phyloP scores from a whole-genome alignment of 2,329 filamentous ascomycete species.

The Colletotrichum sp. region DNA sequence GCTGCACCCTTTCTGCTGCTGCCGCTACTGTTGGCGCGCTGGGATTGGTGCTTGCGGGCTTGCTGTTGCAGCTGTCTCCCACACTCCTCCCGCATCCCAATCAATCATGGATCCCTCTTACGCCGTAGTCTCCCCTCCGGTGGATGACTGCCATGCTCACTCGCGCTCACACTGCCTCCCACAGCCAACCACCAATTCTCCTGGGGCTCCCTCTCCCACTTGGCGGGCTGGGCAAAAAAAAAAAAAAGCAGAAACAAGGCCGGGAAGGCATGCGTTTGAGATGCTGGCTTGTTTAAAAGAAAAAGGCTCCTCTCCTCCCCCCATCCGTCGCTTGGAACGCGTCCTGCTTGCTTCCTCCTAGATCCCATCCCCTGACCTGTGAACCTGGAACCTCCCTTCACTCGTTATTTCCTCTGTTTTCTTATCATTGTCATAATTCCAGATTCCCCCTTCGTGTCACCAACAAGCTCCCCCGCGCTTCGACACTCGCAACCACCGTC shows the following conservation, averaged over 20 bases:
- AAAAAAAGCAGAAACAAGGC: neutral
- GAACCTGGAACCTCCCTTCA: slow-evolving; percentile 6
- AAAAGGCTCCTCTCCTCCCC: slow-evolving; percentile 10
- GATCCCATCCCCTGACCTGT: slow-evolving; percentile 8
- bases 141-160: neutral
- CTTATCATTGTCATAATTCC: neutral
- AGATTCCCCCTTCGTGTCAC: neutral
- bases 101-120: neutral
- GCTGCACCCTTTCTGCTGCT: neutral
- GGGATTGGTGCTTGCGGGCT: neutral
- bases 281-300: slow-evolving; percentile 9
- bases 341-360: neutral
- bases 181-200: neutral
- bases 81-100: neutral
- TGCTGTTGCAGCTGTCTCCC: neutral
- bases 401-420: slow-evolving; percentile 1
- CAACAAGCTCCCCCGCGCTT: neutral
- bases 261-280: slow-evolving; percentile 11
- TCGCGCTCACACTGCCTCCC: neutral
- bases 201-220: slow-evolving; percentile 1
- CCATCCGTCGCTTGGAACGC: neutral
- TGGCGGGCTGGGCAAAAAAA: slow-evolving; percentile 11
- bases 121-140: neutral
- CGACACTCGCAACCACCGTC: neutral
- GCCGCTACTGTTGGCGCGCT: neutral